phyloP scores from a whole-genome alignment of 2,329 filamentous ascomycete species.

The Stagonosporopsis vannaccii region DNA sequence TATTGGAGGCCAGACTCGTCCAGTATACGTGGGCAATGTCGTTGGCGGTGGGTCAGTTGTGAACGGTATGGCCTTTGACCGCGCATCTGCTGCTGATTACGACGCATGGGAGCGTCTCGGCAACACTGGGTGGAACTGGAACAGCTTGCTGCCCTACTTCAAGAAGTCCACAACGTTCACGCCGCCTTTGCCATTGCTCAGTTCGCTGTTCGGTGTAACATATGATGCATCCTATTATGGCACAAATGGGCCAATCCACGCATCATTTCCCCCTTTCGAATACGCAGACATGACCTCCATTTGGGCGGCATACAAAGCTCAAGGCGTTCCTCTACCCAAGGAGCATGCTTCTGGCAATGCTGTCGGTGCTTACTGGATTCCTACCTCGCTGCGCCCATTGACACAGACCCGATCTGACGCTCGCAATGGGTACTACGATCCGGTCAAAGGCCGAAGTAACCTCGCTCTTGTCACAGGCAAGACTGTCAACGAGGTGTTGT shows the following conservation, averaged over 20 bases:
- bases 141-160: slow-evolving; percentile 40
- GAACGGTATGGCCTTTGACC: slow-evolving; percentile 51
- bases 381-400: slow-evolving; percentile 30
- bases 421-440: slow-evolving; percentile 37
- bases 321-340: slow-evolving; percentile 27
- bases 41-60: slow-evolving; percentile 49
- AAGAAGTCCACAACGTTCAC: slow-evolving; percentile 41
- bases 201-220: slow-evolving; percentile 31
- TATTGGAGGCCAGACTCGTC: slow-evolving; percentile 21
- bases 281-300: slow-evolving; percentile 31
- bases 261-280: slow-evolving; percentile 38
- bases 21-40: slow-evolving; percentile 33
- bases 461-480: slow-evolving; percentile 31
- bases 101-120: slow-evolving; percentile 66
- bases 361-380: slow-evolving; percentile 41
- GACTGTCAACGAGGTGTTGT: slow-evolving; percentile 37
- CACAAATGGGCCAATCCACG: slow-evolving; percentile 32
- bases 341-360: slow-evolving; percentile 39
- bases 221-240: slow-evolving; percentile 37
- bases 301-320: slow-evolving; percentile 29
- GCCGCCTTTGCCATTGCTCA: slow-evolving; percentile 19
- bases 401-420: slow-evolving; percentile 47
- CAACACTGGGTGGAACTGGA: slow-evolving; percentile 57
- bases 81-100: slow-evolving; percentile 47
- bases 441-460: slow-evolving; percentile 31